A percentile compares a stretch with the other conserved stretches of the same genome.
phyloP scores from a whole-genome alignment of 345 rosid genomes.

The Rhizophora mangle region DNA sequence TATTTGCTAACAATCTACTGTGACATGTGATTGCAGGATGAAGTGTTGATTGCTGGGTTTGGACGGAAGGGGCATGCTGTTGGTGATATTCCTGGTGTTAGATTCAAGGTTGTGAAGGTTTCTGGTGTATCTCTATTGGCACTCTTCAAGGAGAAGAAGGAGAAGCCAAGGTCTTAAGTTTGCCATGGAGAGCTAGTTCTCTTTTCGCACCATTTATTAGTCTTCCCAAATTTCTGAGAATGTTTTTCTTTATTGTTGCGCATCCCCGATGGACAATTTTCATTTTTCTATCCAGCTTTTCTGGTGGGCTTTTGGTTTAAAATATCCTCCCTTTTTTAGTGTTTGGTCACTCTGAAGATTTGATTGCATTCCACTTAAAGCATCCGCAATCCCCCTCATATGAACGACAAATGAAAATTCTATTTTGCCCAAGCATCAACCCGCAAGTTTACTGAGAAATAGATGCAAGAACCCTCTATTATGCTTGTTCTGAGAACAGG shows the following conservation, averaged over 20 bases:
- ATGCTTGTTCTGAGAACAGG: too few species aligned
- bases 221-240: not conserved
- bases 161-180: slow-evolving; percentile 21
- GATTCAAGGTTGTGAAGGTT: slow-evolving; percentile 74
- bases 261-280: slow-evolving; percentile 5
- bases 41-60: slow-evolving; percentile 67
- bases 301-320: slow-evolving; percentile 1
- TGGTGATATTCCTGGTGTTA: slow-evolving; percentile 73
- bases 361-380: not conserved
- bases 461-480: too few species aligned
- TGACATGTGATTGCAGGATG: slow-evolving; percentile 37
- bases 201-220: not conserved
- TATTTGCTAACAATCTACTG: not conserved
- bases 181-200: slow-evolving; percentile 1
- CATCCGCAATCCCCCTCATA: not conserved
- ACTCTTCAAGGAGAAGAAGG: slow-evolving; percentile 71
- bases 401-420: too few species aligned
- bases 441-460: too few species aligned
- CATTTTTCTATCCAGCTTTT: not conserved
- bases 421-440: too few species aligned
- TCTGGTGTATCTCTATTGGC: slow-evolving; percentile 71
- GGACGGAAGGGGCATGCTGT: slow-evolving; percentile 74
- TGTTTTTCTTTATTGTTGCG: slow-evolving; percentile 3
- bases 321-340: not conserved
- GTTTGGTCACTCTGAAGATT: not conserved